Conservation (phyloP, 2,329 filamentous ascomycete genomes). For the Penicillium sp. region DNA sequence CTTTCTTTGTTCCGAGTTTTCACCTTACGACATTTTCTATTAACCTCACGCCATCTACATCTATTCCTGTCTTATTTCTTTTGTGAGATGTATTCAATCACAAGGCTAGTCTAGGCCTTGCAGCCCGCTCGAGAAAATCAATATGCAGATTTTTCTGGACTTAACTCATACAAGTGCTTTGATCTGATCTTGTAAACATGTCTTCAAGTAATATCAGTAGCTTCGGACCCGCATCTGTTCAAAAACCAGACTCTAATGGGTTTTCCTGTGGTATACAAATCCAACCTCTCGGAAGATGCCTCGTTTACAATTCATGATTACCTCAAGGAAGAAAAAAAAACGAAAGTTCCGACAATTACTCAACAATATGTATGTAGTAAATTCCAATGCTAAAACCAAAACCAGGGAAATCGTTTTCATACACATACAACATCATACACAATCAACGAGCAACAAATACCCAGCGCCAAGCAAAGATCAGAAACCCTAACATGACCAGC, state of each 20-base stretch:
- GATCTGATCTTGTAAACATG: background rate
- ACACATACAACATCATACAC: conserved; percentile 11
- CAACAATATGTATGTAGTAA: background rate
- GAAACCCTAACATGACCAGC: conserved; percentile 3
- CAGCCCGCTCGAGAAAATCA: conserved; percentile 7
- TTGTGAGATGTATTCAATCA: conserved; percentile 6
- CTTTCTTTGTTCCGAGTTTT: conserved; percentile 17
- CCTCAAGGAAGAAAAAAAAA: background rate
- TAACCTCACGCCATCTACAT: conserved; percentile 15
- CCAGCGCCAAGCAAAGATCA: conserved; percentile 1
- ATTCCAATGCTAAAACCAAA: background rate
- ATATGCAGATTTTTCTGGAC: conserved; percentile 4
- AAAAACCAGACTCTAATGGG: background rate
- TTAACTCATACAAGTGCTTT: background rate
- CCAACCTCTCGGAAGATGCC: background rate
- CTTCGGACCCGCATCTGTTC: background rate
- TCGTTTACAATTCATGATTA: background rate
- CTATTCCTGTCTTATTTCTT: conserved; percentile 19
- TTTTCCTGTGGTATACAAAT: background rate
- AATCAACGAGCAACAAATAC: conserved; percentile 13
- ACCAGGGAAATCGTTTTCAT: background rate
- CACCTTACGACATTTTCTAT: conserved; percentile 15
- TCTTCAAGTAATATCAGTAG: background rate
- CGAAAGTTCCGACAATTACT: background rate
- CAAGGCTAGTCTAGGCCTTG: background rate